These are phyloP conservation scores for Coniochaeta ligniaria DNA, from an alignment of 2,329 filamentous ascomycete genomes.

Conservation along the genomic window DNA sequence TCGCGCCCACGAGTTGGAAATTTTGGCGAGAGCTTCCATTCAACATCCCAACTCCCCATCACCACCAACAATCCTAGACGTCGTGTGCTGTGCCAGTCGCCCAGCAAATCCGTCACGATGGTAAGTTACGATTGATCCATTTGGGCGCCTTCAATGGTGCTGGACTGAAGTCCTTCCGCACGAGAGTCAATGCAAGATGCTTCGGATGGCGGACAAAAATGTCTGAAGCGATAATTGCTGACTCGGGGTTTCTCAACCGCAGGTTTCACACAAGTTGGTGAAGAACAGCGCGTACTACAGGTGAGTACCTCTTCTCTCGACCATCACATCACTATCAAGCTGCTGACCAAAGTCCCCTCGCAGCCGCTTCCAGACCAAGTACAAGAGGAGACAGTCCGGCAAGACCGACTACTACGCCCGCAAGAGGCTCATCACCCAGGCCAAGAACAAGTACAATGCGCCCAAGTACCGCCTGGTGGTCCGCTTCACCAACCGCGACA, in stretches of 20 bases:
- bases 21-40: conserved; percentile 16
- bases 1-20: conserved; percentile 26
- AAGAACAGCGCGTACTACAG: conserved; percentile 99
- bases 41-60: conserved; percentile 16
- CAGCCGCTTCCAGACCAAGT: conserved; percentile 99
- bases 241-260: conserved; percentile 61
- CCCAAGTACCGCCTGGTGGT: conserved; percentile 99
- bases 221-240: conserved; percentile 99
- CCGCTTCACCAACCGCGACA: conserved; percentile 99
- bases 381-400: conserved; percentile 89
- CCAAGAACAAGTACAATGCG: conserved; percentile 99
- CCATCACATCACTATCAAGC: neutral
- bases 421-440: conserved; percentile 99
- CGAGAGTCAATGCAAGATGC: conserved; percentile 93
- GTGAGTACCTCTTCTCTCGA: conserved; percentile 45
- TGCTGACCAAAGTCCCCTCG: conserved; percentile 2
- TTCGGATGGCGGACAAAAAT: conserved; percentile 64
- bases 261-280: conserved; percentile 89
- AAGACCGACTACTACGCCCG: conserved; percentile 99
- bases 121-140: conserved; percentile 47
- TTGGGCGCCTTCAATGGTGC: conserved; percentile 9
- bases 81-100: conserved; percentile 23
- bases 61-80: conserved; percentile 21
- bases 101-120: conserved; percentile 57
- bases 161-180: neutral